Evolutionary conservation across 2,329 filamentous ascomycete species (phyloP), one percentile per base, ranked within the genome.

Genomic region (Colletotrichum zoysiae): DNA sequence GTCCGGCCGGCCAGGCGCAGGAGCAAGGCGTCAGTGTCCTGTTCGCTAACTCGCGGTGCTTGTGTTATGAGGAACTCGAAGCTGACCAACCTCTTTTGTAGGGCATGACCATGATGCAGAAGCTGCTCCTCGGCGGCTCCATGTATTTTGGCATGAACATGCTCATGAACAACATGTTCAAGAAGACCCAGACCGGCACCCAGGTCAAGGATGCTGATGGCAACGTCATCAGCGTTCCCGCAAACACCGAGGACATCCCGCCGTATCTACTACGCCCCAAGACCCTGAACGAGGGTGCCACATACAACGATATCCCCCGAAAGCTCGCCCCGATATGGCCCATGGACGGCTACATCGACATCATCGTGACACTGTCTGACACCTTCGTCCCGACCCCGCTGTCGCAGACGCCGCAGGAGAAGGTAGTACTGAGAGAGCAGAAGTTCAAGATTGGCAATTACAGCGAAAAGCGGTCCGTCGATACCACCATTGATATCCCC

Each of bases 321-420:
- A 88, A 87, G 68, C 86, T 98, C 73, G 93, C 93, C 48, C 95
- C 96, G 30, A 94, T 98, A 78, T 99, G 96, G 96, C 90, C 93
- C 2, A 84, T 88, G 59, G 90, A 96, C 79, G 93, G 90, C 77
- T 85, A 89, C 71, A 82, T 99, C 76, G 96, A 99, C 81, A 90
- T 99, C 76, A 86, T 89, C 75, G 89, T 99, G 79, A 96, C 95
- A 76, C 88, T 98, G 67, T 95, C 95, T 59, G 89, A 93, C 16
- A 92, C 92, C 12, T 87, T 92, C 75, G 87, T 89, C 44, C 89
- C 94, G 73, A 89, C 89, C 18, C 87, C 92, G 30, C 86, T 97
- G 75, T 88, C 88, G 74, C 85, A 89, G 60, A 86, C 91, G 51
- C 86, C 92, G 2, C 82, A 88, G 59, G 91, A 94, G 67, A 90